phyloP scores from a whole-genome alignment of 2,329 filamentous ascomycete genomes.

The Colletotrichum higginsianum region DNA sequence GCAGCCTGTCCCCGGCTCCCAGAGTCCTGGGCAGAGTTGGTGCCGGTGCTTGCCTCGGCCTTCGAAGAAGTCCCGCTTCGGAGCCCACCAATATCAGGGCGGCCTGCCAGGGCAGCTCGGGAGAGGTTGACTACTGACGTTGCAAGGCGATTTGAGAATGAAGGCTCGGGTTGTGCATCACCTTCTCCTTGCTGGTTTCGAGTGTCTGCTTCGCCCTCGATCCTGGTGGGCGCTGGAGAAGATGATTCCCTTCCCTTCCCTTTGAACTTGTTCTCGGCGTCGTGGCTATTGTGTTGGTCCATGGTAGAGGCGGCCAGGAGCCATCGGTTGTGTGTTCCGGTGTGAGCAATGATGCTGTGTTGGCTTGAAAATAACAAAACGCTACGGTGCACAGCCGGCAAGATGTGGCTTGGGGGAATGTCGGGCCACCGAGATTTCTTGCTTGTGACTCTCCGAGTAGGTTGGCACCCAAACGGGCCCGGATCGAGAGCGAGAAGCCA shows the following conservation, averaged over 20 bases:
- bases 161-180: not conserved
- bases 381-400: not conserved
- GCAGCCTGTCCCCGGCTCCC: not conserved
- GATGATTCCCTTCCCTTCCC: constrained; percentile 29
- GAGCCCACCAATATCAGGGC: constrained; percentile 6
- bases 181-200: constrained; percentile 4
- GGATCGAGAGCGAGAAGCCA: not conserved
- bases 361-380: not conserved
- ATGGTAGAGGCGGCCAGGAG: constrained; percentile 6
- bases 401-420: not conserved
- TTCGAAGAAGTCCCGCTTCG: constrained; percentile 13
- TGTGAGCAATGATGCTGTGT: not conserved
- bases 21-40: constrained; percentile 4
- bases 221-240: not conserved
- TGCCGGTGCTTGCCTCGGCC: constrained; percentile 11
- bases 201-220: not conserved
- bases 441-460: not conserved
- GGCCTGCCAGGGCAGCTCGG: constrained; percentile 9
- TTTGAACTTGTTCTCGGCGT: not conserved
- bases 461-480: constrained; percentile 4
- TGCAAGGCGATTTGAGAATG: constrained; percentile 21
- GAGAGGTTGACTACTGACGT: constrained; percentile 31
- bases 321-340: not conserved
- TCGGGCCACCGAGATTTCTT: constrained; percentile 1
- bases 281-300: not conserved